Conservation (phyloP, 805 yeast genomes). For the Metschnikowia corniflorae region DNA sequence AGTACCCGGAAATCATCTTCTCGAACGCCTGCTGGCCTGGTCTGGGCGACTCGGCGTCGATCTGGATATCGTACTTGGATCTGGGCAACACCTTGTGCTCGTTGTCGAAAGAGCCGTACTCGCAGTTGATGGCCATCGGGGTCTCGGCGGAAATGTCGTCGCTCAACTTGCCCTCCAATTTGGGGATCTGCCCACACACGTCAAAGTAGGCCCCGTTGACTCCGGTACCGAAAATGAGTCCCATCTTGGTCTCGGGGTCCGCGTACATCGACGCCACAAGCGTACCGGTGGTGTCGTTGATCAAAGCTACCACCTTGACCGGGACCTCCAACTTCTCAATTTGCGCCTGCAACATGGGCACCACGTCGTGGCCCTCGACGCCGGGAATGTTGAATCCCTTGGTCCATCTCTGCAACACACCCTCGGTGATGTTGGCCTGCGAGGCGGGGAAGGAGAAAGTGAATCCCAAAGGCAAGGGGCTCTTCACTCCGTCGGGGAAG, state of each 20-base stretch:
- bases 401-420: conserved; percentile 93
- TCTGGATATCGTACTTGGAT: conserved; percentile 77
- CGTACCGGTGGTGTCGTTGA: conserved; percentile 97
- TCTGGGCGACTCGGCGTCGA: conserved; percentile 87
- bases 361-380: conserved; percentile 94
- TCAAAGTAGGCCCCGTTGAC: conserved; percentile 97
- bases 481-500: conserved; percentile 63
- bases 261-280: conserved; percentile 92
- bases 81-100: conserved; percentile 83
- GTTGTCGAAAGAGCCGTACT: conserved; percentile 96
- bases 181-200: conserved; percentile 65
- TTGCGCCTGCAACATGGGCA: conserved; percentile 81
- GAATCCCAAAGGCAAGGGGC: conserved; percentile 76
- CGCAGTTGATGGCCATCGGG: conserved; percentile 96
- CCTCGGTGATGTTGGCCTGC: conserved; percentile 79
- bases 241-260: conserved; percentile 87
- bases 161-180: conserved; percentile 67
- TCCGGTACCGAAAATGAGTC: conserved; percentile 95
- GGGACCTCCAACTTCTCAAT: conserved; percentile 64
- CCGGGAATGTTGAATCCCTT: conserved; percentile 93
- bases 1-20: conserved; percentile 96
- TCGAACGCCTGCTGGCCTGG: conserved; percentile 95
- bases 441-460: conserved; percentile 91
- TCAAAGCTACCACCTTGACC: conserved; percentile 83
- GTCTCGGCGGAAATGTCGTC: conserved; percentile 59